Base-by-base conservation (phyloP, 805 yeast species). In the Metschnikowia kunwiensis region DNA sequence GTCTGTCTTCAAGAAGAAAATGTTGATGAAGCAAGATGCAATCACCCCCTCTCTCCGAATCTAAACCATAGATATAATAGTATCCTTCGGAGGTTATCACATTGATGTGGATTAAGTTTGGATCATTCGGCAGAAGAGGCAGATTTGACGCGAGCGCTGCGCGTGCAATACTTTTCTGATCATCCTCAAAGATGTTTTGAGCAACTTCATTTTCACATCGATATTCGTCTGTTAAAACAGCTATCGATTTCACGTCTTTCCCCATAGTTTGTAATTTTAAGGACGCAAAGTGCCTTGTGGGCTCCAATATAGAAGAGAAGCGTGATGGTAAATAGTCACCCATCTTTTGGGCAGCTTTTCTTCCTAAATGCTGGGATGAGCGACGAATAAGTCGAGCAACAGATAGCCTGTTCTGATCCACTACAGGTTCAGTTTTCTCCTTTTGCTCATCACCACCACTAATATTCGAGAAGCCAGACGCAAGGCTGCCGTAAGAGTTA, bases 21-120 rank as follows among this genome's bases (percentile, higher is more conserved):
- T 79, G 82, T 52, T 86, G 95, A 43, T 80, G 77, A 37, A 85
- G 64, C 43, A 87, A 64, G 25, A 82, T 76, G 61, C 97, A 91
- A 54, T 89, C 96, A 2, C 98, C 98, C 1, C 97, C 97, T 36
- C 89, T 63, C 43, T 82, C 94, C 0, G 93, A 81, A 44, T 87
- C 93, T 30, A 91, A 63, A 2, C 82, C 82, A 58, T 86, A 91
- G 33, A 83, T 85, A 51, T 82, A 83, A 47, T 85, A 82, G 47
- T 74, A 77, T 0, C 97, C 97, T 38, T 80, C 85, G 0, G 82
- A 74, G 1, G 95, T 86, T 3, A 86, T 86, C 5, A 88, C 91
- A 40, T 78, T 72, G 10, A 78, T 78, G 50, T 74, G 75, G 57
- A 49, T 54, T 19, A 65, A 47, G 20, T 15, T 30, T 7, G 32